Evolutionary conservation across 768 basidiomycete genomes (phyloP), one percentile per base, ranked within the genome.

Genomic region (Xerocomus spinulosus): DNA sequence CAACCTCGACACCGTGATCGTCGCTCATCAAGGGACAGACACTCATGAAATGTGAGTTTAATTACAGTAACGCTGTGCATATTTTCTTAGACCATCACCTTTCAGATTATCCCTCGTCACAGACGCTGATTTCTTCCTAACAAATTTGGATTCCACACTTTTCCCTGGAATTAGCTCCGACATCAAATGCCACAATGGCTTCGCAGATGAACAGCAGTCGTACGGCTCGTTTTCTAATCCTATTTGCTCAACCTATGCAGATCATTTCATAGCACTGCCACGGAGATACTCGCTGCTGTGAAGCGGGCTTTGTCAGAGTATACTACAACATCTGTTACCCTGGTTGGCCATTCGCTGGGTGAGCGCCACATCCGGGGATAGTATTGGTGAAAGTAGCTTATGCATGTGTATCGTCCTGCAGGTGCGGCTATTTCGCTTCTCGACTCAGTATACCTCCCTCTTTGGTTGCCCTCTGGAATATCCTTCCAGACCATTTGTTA

Each of bases 81-180:
- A 59, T 36, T 26, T 21, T 30, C 38, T 39, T 15, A 44, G 29
- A 18, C 8, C 25, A 10, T 15, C 10, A 20, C n/a, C 18, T 48
- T 33, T 6, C 44, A 73, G 76, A 28, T 9, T 63, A 21, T 43
- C 73, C 6, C 50, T 67, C 32, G 50, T 79, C 29, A 76, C 74
- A 0, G 80, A 82, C 49, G 60, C 49, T 0, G 58, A 75, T 46
- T 55, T 79, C 50, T 48, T 71, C 50, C 54, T 70, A 46, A 49
- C 50, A 4, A 52, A 40, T 4, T 55, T 78, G 36, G 44, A 75
- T 48, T 17, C 73, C 0, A 54, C 66, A 1, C 68, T 79, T 9
- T 82, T 82, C 66, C 79, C 79, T 0, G 78, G 78, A 3, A 42
- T 82, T 6, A 57, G 58, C 35, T 69, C 72, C 6, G 44, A 54